Conservation (phyloP, 1,284 basidiomycete species). For the Sphaerobolus stellatus region DNA sequence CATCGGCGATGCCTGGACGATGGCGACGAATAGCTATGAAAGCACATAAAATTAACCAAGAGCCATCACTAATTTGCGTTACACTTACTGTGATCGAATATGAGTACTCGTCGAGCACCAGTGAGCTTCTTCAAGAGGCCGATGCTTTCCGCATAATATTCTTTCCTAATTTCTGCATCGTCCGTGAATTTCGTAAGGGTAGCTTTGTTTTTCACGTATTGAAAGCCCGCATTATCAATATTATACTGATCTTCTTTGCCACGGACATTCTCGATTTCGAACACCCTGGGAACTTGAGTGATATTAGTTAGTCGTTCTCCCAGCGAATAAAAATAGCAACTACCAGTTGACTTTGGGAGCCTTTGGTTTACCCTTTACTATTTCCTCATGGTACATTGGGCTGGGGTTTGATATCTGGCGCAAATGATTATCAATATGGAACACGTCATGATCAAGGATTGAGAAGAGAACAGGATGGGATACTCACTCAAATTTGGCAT, state of each 20-base stretch:
- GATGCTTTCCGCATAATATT: conserved; percentile 61
- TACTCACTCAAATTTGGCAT: too few species aligned
- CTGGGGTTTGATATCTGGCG: too few species aligned
- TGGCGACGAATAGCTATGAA: conserved; percentile 44
- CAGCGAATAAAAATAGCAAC: too few species aligned
- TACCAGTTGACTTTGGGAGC: too few species aligned
- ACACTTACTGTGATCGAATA: conserved; percentile 64
- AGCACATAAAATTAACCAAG: neutral
- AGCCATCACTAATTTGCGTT: neutral
- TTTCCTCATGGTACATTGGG: too few species aligned
- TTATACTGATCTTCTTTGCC: conserved; percentile 48
- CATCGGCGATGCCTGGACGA: conserved; percentile 39
- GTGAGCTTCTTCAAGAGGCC: conserved; percentile 60
- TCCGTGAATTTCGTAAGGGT: conserved; percentile 45
- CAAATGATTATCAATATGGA: too few species aligned
- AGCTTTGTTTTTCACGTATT: conserved; percentile 42
- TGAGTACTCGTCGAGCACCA: conserved; percentile 55
- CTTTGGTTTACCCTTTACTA: too few species aligned
- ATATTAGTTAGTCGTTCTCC: conserved; percentile 20
- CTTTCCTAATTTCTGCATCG: conserved; percentile 48
- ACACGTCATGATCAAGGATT: too few species aligned
- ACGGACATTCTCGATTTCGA: conserved; percentile 55
- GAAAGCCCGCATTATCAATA: conserved; percentile 59
- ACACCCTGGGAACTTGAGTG: conserved; percentile 21
- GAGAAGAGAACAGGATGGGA: too few species aligned